phyloP scores from a whole-genome alignment of 106 monocot genomes.

The Phalaenopsis equestris region DNA sequence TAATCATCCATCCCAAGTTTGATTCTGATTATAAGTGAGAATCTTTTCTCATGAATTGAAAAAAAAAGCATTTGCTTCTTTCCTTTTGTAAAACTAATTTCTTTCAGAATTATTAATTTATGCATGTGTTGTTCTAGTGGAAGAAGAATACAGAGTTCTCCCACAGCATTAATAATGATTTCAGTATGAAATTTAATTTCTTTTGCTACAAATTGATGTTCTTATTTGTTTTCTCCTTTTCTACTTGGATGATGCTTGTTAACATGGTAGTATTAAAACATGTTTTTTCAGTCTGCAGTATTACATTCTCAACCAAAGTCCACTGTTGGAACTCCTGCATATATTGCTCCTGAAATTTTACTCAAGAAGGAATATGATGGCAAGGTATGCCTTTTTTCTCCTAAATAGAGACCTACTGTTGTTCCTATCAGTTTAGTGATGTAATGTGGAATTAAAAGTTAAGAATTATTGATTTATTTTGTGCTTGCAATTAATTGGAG shows the following conservation, averaged over 20 bases:
- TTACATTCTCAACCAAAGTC: constrained; percentile 5
- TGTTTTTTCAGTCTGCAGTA: constrained; percentile 1
- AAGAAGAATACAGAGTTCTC: background rate
- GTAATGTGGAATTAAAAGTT: too few relatives aligned
- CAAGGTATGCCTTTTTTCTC: background rate
- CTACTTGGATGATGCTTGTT: background rate
- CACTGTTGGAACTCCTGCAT: constrained; percentile 6
- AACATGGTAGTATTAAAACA: background rate
- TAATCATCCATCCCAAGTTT: background rate
- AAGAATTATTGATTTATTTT: background rate
- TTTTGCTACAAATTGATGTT: background rate
- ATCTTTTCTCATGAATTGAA: background rate
- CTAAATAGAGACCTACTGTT: background rate
- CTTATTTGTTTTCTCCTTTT: background rate
- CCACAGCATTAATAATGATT: background rate
- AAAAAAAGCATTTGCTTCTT: background rate
- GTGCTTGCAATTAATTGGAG: background rate
- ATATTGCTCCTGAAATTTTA: constrained; percentile 8
- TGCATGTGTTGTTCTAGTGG: background rate
- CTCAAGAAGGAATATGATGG: constrained; percentile 7
- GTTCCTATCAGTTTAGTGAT: background rate
- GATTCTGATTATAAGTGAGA: background rate
- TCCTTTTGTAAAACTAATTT: background rate
- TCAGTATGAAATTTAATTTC: background rate
- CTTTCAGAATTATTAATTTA: background rate